Conservation (phyloP, 495 filamentous ascomycete species). For the Penicillium taxi region DNA sequence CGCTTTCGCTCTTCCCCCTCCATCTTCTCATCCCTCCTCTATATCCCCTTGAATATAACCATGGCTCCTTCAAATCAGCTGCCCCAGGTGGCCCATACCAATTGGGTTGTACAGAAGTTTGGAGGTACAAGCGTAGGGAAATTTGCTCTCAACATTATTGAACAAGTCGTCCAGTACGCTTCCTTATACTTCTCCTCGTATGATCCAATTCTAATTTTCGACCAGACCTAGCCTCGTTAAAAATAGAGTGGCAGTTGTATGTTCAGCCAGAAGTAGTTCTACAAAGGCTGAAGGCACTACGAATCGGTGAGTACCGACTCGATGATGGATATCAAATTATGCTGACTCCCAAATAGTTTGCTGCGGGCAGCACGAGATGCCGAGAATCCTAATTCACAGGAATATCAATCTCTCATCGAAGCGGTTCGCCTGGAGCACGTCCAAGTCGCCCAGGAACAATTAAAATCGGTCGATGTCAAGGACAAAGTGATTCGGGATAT, state of each 20-base stretch:
- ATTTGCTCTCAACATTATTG: slow-evolving; percentile 60
- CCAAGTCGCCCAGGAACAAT: slow-evolving; percentile 52
- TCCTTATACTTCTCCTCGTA: neutral
- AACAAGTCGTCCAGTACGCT: slow-evolving; percentile 64
- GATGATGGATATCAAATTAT: neutral
- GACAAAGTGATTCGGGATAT: slow-evolving; percentile 52
- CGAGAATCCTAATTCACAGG: slow-evolving; percentile 50
- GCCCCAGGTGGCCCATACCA: slow-evolving; percentile 17
- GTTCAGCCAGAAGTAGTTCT: slow-evolving; percentile 83
- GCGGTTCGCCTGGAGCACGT: slow-evolving; percentile 70
- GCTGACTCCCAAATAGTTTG: slow-evolving; percentile 38
- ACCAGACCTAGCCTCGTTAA: slow-evolving; percentile 56
- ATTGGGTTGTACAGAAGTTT: slow-evolving; percentile 82
- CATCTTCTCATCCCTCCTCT: neutral
- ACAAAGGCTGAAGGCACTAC: slow-evolving; percentile 91
- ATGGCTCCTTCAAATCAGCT: slow-evolving; percentile 18
- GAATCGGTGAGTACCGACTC: slow-evolving; percentile 65
- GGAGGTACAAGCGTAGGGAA: slow-evolving; percentile 71
- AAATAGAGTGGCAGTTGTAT: slow-evolving; percentile 76
- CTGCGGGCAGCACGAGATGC: slow-evolving; percentile 61
- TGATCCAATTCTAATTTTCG: slow-evolving; percentile 3
- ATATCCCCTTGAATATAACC: slow-evolving; percentile 10
- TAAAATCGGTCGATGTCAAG: slow-evolving; percentile 53
- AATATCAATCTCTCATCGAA: slow-evolving; percentile 63
- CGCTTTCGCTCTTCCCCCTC: slow-evolving; percentile 26